A percentile compares a stretch with the other conserved stretches of the same genome.
Conservation (phyloP, 2,329 filamentous ascomycete species). For the Stachybotrys chlorohalonatus region DNA sequence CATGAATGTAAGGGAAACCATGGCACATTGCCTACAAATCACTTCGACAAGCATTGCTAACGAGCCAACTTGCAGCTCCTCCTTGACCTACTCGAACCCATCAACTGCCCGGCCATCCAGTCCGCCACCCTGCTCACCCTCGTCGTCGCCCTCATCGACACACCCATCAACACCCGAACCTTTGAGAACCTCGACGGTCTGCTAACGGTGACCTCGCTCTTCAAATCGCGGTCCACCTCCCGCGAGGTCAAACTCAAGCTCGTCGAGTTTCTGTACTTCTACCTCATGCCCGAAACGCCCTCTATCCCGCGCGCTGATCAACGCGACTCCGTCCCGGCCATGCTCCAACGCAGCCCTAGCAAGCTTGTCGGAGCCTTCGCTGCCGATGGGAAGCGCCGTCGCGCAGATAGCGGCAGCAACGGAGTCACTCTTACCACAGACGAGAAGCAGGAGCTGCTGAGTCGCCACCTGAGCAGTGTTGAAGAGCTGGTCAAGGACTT, state of each 20-base stretch:
- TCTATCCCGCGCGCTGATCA: constrained; percentile 41
- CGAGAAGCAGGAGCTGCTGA: constrained; percentile 74
- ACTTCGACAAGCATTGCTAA: constrained; percentile 5
- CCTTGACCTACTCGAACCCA: constrained; percentile 85
- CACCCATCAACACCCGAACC: constrained; percentile 77
- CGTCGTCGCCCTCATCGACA: constrained; percentile 79
- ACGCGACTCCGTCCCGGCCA: constrained; percentile 35
- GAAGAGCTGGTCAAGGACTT: constrained; percentile 80
- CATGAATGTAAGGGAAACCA: constrained; percentile 64
- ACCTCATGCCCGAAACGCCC: constrained; percentile 85
- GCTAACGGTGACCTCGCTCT: constrained; percentile 82
- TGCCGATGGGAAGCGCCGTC: constrained; percentile 19
- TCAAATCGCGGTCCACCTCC: constrained; percentile 78
- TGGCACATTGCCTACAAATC: background rate
- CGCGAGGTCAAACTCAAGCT: constrained; percentile 89
- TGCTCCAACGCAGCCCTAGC: constrained; percentile 59
- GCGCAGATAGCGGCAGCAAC: constrained; percentile 25
- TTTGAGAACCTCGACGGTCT: constrained; percentile 91
- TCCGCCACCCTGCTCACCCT: constrained; percentile 83
- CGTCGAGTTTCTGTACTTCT: constrained; percentile 98
- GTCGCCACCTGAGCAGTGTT: constrained; percentile 70
- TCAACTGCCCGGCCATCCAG: constrained; percentile 87
- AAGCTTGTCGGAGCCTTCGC: constrained; percentile 53
- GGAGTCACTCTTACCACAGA: constrained; percentile 55
- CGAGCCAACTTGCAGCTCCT: constrained; percentile 51